Evolutionary conservation across 2,329 filamentous ascomycete species (phyloP).

Genomic region (Chaetomium strumarium): DNA sequence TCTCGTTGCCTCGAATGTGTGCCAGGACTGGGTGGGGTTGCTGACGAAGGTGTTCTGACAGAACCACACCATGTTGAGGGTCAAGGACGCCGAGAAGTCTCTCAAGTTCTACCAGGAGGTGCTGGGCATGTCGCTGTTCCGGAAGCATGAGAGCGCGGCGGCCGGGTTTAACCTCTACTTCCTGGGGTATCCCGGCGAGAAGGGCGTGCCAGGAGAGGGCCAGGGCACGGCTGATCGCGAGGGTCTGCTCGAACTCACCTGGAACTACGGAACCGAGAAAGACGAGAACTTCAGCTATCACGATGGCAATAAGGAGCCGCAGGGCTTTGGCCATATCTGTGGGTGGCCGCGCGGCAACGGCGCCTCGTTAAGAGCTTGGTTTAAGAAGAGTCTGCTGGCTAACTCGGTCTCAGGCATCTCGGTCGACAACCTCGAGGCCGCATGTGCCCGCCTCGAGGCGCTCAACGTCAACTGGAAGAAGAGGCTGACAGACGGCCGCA

Average conservation of each 20-base stretch:
- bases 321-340: slow-evolving; percentile 94
- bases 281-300: slow-evolving; percentile 81
- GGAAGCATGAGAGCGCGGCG: slow-evolving; percentile 62
- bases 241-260: slow-evolving; percentile 85
- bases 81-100: slow-evolving; percentile 73
- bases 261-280: slow-evolving; percentile 79
- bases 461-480: slow-evolving; percentile 89
- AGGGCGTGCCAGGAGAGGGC: slow-evolving; percentile 47
- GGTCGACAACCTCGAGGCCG: slow-evolving; percentile 83
- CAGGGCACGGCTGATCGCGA: slow-evolving; percentile 62
- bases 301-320: slow-evolving; percentile 83
- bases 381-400: background rate
- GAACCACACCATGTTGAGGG: slow-evolving; percentile 92
- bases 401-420: slow-evolving; percentile 52
- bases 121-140: slow-evolving; percentile 79
- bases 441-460: slow-evolving; percentile 79
- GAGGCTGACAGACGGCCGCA: slow-evolving; percentile 80
- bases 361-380: background rate
- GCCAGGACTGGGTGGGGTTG: background rate
- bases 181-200: slow-evolving; percentile 65
- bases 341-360: slow-evolving; percentile 30
- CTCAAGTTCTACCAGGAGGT: slow-evolving; percentile 78
- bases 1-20: background rate
- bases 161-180: slow-evolving; percentile 89
- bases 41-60: slow-evolving; percentile 27